Conservation (phyloP, 306 rosid species). For the Casuarina equisetifolia region DNA sequence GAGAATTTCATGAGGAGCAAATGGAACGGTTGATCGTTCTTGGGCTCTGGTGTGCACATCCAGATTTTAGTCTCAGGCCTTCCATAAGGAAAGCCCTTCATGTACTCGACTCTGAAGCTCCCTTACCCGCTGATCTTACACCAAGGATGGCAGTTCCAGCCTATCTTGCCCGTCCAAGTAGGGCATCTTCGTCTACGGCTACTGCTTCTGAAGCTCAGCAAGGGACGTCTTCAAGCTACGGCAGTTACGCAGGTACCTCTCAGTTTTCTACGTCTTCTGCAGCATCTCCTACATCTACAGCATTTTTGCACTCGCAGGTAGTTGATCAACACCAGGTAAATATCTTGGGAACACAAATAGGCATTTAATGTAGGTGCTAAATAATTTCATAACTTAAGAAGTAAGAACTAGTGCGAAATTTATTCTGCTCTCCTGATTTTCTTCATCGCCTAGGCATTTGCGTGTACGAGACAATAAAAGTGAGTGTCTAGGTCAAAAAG, state of each 20-base stretch:
- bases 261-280: not conserved
- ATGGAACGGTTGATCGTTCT: constrained; percentile 28
- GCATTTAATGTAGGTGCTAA: no score
- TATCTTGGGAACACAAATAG: no score
- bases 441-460: no score
- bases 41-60: constrained; percentile 31
- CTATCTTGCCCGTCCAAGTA: not conserved
- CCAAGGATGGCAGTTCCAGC: not conserved
- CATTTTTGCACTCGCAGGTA: not conserved
- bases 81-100: constrained; percentile 16
- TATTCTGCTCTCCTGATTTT: no score
- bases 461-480: no score
- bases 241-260: no score
- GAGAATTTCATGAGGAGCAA: constrained; percentile 21
- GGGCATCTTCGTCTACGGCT: not conserved
- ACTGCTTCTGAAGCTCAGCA: not conserved
- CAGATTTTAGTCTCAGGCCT: constrained; percentile 22
- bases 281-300: not conserved
- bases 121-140: constrained; percentile 22
- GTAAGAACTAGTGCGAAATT: no score
- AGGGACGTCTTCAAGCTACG: no score
- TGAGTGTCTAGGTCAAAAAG: no score
- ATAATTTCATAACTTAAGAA: no score
- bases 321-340: no score
- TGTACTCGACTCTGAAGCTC: constrained; percentile 26